Evolutionary conservation across 2,329 filamentous ascomycete genomes (phyloP).

Genomic region (Fusarium gaditjirri): DNA sequence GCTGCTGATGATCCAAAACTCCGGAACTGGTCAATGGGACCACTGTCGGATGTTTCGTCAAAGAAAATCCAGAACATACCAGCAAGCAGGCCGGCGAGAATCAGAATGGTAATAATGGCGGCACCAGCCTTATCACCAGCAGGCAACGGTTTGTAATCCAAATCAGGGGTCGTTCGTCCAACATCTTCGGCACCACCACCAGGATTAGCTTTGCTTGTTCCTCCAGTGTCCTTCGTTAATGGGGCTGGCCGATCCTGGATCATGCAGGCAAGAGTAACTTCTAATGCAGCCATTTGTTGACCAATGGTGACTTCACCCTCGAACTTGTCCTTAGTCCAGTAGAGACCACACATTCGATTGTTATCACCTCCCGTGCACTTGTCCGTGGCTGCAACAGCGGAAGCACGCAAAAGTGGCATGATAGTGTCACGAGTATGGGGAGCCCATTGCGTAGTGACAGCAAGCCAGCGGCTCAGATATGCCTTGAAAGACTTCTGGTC

Average conservation of each 20-base stretch:
- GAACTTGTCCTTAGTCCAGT: constrained; percentile 67
- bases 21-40: constrained; percentile 47
- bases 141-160: constrained; percentile 51
- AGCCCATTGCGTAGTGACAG: constrained; percentile 70
- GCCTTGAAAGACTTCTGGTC: constrained; percentile 74
- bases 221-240: constrained; percentile 64
- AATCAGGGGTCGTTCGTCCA: constrained; percentile 49
- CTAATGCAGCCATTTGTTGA: constrained; percentile 76
- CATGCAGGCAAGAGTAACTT: constrained; percentile 71
- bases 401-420: constrained; percentile 63
- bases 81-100: constrained; percentile 64
- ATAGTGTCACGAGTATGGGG: constrained; percentile 66
- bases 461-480: constrained; percentile 70
- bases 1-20: constrained; percentile 39
- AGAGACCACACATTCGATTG: constrained; percentile 67
- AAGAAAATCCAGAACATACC: constrained; percentile 61
- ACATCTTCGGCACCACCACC: constrained; percentile 59
- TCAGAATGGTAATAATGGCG: constrained; percentile 68
- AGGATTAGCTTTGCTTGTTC: constrained; percentile 63
- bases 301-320: constrained; percentile 72
- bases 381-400: constrained; percentile 65
- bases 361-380: constrained; percentile 69
- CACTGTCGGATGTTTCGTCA: constrained; percentile 57
- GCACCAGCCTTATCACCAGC: constrained; percentile 75
- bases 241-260: constrained; percentile 57